Base-by-base conservation (phyloP, 257 asterid genomes). In the Jacaranda mimosifolia region DNA sequence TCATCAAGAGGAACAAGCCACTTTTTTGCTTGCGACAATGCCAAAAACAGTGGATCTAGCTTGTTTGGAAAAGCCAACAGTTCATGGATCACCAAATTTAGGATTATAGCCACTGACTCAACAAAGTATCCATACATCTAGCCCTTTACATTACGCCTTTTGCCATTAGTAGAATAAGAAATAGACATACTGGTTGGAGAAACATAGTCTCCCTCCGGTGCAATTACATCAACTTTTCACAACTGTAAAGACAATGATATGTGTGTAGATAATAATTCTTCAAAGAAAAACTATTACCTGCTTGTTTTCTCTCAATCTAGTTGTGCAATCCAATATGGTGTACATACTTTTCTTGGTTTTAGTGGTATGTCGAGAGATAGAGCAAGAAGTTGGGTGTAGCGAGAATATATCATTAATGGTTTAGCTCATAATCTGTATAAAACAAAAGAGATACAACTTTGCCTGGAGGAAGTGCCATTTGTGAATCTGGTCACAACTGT, bases 291-390 rank as follows among this genome's bases (percentile, higher is more conserved):
- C 59, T 82, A 86, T 81, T 78, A 88, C 84, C 81, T 95, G 80
- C 86, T 95, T 79, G 93, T 91, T 83, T 95, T 90, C 83, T 93
- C 99, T 59, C 90, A 93, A 45, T 82, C 97, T 58, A 97, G 97
- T 46, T 83, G 88, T 81, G 78, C 91, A 83, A 85, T 85, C 35
- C 97, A 91, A 74, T 92, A 95, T 77, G 87, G 83, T 67, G 72
- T 93, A 80, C n/a, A 86, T 38, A 72, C 83, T 63, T 86, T 89
- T 75, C 83, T 93, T 79, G 89, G 85, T 46, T 62, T 68, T 46
- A 90, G 87, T 75, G n/a, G n/a, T n/a, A n/a, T n/a, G n/a, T n/a
- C n/a, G n/a, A n/a, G n/a, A n/a, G n/a, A n/a, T n/a, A n/a, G n/a
- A n/a, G n/a, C n/a, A n/a, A n/a, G n/a, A n/a, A n/a, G n/a, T n/a